Conservation (phyloP, 257 asterid genomes). For the Rehmannia glutinosa region DNA sequence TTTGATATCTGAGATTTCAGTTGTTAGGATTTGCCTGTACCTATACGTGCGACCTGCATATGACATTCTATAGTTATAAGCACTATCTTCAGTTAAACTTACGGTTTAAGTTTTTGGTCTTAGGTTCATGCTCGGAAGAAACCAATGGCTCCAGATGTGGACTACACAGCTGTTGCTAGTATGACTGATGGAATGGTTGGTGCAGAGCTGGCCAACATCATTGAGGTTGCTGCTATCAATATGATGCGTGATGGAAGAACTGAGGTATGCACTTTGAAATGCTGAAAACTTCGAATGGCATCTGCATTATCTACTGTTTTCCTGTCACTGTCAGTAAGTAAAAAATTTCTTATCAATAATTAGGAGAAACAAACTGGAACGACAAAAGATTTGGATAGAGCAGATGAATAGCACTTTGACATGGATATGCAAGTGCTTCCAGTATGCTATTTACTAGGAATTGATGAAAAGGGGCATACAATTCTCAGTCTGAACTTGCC, state of each 20-base stretch:
- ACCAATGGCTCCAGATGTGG: conserved; percentile 90
- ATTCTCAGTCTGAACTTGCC: too few relatives aligned
- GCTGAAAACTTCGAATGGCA: conserved; percentile 2
- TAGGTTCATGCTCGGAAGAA: conserved; percentile 97
- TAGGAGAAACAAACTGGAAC: background rate
- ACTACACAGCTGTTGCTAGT: conserved; percentile 80
- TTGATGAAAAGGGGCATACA: too few relatives aligned
- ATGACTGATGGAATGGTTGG: conserved; percentile 97
- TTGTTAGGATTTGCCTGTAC: background rate
- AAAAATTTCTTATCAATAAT: background rate
- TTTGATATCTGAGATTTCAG: background rate
- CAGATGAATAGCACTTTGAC: background rate
- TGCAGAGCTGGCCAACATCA: conserved; percentile 92
- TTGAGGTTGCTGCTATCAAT: conserved; percentile 91
- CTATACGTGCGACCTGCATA: background rate
- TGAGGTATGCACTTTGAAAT: conserved; percentile 54
- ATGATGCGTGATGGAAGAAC: conserved; percentile 93
- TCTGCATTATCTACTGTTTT: too few relatives aligned
- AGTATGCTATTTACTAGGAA: background rate
- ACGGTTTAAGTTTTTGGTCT: conserved; percentile 7
- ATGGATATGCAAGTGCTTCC: background rate
- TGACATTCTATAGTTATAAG: background rate
- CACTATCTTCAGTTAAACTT: background rate
- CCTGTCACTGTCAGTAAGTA: too few relatives aligned
- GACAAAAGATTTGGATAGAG: background rate